Percentiles rank a stretch among this genome's conserved stretches.
phyloP scores from a whole-genome alignment of 768 basidiomycete genomes.

The Boletus rufocinnamomeus region DNA sequence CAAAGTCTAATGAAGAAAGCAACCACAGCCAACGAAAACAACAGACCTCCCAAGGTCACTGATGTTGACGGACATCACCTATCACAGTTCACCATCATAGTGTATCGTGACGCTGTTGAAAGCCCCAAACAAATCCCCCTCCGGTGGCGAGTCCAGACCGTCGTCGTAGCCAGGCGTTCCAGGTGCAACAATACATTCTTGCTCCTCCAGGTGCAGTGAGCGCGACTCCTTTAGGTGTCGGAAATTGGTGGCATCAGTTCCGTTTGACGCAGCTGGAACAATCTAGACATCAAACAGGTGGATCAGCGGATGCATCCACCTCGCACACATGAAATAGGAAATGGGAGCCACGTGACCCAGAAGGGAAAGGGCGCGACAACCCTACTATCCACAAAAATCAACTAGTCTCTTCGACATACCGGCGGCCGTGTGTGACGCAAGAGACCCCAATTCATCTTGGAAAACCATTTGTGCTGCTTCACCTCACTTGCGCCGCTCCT shows the following conservation, averaged over 20 bases:
- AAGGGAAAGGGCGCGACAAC: neutral
- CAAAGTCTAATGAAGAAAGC: conserved; percentile 22
- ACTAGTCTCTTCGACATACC: conserved; percentile 48
- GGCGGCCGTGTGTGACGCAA: conserved; percentile 91
- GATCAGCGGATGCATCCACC: conserved; percentile 31
- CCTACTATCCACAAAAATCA: neutral
- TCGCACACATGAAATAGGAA: conserved; percentile 12
- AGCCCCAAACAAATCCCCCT: conserved; percentile 76
- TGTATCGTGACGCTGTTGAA: conserved; percentile 91
- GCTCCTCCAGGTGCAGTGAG: conserved; percentile 85
- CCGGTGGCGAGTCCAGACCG: conserved; percentile 45
- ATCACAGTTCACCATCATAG: conserved; percentile 68
- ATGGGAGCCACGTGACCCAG: conserved; percentile 13
- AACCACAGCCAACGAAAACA: conserved; percentile 14
- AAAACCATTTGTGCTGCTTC: conserved; percentile 98
- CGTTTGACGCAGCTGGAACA: conserved; percentile 71
- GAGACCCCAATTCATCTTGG: conserved; percentile 94
- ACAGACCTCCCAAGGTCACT: conserved; percentile 13
- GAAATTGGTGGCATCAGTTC: conserved; percentile 85
- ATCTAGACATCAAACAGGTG: conserved; percentile 54
- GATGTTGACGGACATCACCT: neutral
- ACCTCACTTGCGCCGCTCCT: conserved; percentile 96
- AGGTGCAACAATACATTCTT: conserved; percentile 39
- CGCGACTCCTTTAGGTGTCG: conserved; percentile 88
- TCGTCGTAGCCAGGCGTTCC: conserved; percentile 47